Percentiles rank a stretch among this genome's conserved stretches.
Conservation (phyloP, 192 early-diverging fungal species). For the Coemansia sp. region DNA sequence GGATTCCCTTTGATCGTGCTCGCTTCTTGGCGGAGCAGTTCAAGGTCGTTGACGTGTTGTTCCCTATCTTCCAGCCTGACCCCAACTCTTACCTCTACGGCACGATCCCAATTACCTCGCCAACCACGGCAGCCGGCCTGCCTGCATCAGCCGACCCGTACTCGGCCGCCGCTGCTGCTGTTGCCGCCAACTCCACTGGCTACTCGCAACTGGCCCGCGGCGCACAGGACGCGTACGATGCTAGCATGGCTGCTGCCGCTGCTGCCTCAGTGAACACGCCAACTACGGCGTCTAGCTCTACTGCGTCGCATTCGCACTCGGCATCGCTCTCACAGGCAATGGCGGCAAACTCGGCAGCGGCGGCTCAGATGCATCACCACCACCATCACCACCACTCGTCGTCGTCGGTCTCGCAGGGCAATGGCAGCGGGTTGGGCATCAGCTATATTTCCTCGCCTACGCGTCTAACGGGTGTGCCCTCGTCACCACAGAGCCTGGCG, state of each 20-base stretch:
- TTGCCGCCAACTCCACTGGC: slow-evolving; percentile 2
- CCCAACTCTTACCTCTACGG: slow-evolving; percentile 69
- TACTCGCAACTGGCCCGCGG: slow-evolving; percentile 48
- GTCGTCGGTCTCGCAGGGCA: slow-evolving; percentile 32
- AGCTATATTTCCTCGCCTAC: slow-evolving; percentile 41
- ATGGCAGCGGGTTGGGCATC: slow-evolving; percentile 41
- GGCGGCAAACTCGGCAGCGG: slow-evolving; percentile 23
- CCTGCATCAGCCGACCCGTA: slow-evolving; percentile 43
- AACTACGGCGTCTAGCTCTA: slow-evolving; percentile 20
- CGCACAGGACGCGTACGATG: slow-evolving; percentile 48
- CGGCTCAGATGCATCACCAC: slow-evolving; percentile 36
- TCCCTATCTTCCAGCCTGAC: slow-evolving; percentile 78
- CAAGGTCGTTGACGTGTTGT: slow-evolving; percentile 73
- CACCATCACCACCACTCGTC: slow-evolving; percentile 27
- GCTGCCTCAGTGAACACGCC: slow-evolving; percentile 21
- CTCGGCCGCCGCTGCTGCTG: slow-evolving; percentile 33
- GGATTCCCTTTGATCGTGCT: slow-evolving; percentile 75
- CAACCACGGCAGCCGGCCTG: slow-evolving; percentile 50
- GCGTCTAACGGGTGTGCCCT: slow-evolving; percentile 38
- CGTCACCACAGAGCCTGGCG: slow-evolving; percentile 31
- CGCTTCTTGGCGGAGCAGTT: slow-evolving; percentile 70
- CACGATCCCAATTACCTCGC: slow-evolving; percentile 54
- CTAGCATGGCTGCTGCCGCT: slow-evolving; percentile 21
- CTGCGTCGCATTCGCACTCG: slow-evolving; percentile 52
- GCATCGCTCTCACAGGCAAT: slow-evolving; percentile 56